Base-by-base conservation (phyloP, 139 green algal species). In the Tetraselmis chui region DNA sequence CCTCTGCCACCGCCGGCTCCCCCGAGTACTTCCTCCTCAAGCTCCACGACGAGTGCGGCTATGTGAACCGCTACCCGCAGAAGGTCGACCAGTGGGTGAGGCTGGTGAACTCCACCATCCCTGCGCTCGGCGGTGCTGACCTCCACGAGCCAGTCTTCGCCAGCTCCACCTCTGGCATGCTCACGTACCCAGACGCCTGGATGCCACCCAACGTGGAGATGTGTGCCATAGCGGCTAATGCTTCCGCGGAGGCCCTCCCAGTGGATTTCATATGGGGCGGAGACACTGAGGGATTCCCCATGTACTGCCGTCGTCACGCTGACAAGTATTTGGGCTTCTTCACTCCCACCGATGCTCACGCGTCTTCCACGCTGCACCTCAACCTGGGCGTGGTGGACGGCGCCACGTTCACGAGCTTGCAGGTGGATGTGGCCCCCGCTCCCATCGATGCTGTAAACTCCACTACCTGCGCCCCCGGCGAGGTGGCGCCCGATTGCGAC, bases 11-110 rank as follows among this genome's bases (percentile, higher is more conserved):
- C 28, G 28, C 75, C 26, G 81, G 76, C n/a, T 11, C 27, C 5
- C 58, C 28, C 11, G n/a, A 28, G 30, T 23, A 76, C 26, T 23
- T 74, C 76, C 28, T 80, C 28, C 24, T 82, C 22, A 2, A 2
- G 31, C 25, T 30, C 23, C 77, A 27, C 79, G 81, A 80, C 81
- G 32, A 22, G n/a, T 84, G 81, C 76, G 76, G 81, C 32, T 81
- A 76, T 31, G 28, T 81, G 75, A 76, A 84, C n/a, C 30, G 82
- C 28, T 59, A 80, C 45, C 30, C 23, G 45, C 45, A 67, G 45
- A 67, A 67, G 45, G 45, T 67, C 11, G 45, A 84, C 59, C 18
- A 27, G n/a, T 79, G 30, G 30, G 24, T 28, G 29, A 30, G 24
- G 29, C 29, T 28, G n/a, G 27, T 80, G 27, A 82, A 24, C 74